phyloP scores from a whole-genome alignment of 495 filamentous ascomycete species.

The Amorphotheca resinae region DNA sequence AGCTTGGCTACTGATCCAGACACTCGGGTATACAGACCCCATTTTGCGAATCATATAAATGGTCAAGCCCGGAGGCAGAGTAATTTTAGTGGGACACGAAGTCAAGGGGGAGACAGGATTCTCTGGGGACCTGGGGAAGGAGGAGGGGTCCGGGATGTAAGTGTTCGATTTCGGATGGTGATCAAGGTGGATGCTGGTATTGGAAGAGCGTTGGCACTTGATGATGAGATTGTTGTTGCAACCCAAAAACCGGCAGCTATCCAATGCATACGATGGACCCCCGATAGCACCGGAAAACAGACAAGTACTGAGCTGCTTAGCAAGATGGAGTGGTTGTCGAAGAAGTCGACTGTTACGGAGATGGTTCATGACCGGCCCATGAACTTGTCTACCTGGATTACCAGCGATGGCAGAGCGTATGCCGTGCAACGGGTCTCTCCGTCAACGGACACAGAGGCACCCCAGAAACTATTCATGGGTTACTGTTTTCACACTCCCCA shows the following conservation, averaged over 20 bases:
- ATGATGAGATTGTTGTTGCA: conserved; percentile 87
- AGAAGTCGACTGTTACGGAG: conserved; percentile 60
- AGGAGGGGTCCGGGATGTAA: conserved; percentile 74
- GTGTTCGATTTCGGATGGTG: conserved; percentile 87
- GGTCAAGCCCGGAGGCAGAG: conserved; percentile 61
- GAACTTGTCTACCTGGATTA: conserved; percentile 92
- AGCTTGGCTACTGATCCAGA: conserved; percentile 76
- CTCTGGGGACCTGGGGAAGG: conserved; percentile 56
- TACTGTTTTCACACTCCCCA: conserved; percentile 79
- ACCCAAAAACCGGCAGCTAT: conserved; percentile 88
- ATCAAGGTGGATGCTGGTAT: conserved; percentile 98
- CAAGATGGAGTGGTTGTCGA: conserved; percentile 71
- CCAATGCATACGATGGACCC: conserved; percentile 91
- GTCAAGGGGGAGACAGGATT: conserved; percentile 42
- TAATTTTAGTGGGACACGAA: conserved; percentile 46
- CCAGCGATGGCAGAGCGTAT: conserved; percentile 79
- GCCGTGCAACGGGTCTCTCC: conserved; percentile 64
- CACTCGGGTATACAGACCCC: conserved; percentile 70
- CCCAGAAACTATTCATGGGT: conserved; percentile 69
- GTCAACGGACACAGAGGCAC: conserved; percentile 22
- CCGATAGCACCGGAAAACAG: conserved; percentile 67
- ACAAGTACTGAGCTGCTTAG: conserved; percentile 85
- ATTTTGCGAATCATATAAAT: conserved; percentile 53
- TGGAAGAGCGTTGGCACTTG: conserved; percentile 70
- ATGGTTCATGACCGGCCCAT: conserved; percentile 97